Evolutionary conservation across 2,329 filamentous ascomycete species (phyloP).

Genomic region (Xylariomycetidae sp.): DNA sequence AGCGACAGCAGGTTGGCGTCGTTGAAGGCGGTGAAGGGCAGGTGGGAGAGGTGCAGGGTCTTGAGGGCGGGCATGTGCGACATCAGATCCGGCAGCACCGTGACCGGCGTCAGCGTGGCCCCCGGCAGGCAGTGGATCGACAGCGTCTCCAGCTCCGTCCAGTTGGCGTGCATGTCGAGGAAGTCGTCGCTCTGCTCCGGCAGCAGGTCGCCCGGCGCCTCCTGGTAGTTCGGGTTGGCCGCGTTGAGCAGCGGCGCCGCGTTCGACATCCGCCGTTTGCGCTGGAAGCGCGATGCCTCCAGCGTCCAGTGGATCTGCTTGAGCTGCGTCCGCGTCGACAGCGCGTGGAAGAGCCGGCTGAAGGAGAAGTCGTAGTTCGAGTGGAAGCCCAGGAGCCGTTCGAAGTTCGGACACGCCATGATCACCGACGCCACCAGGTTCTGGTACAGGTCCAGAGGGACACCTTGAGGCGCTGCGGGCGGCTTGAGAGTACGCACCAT

Average conservation of each 20-base stretch:
- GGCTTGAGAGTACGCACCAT: conserved; percentile 54
- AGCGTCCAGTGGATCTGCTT: conserved; percentile 56
- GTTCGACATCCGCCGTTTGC: conserved; percentile 27
- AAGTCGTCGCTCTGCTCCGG: conserved; percentile 39
- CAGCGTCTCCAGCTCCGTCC: conserved; percentile 49
- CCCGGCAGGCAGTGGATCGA: conserved; percentile 54
- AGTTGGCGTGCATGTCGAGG: conserved; percentile 46
- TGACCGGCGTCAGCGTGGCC: conserved; percentile 46
- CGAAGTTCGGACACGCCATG: conserved; percentile 60
- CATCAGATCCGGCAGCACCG: conserved; percentile 45
- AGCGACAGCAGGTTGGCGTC: conserved; percentile 49
- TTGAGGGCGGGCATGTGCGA: conserved; percentile 47
- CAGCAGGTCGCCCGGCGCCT: conserved; percentile 32
- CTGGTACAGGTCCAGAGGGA: conserved; percentile 45
- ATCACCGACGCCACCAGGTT: conserved; percentile 54
- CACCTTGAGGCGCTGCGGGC: conserved; percentile 37
- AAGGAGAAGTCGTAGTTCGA: conserved; percentile 50
- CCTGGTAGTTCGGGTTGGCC: conserved; percentile 17
- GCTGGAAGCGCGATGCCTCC: conserved; percentile 32
- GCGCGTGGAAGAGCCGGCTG: conserved; percentile 50
- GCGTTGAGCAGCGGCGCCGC: conserved; percentile 16
- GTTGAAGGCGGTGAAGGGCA: conserved; percentile 51
- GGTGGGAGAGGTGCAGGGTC: conserved; percentile 52
- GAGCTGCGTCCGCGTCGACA: conserved; percentile 50
- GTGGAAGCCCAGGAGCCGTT: conserved; percentile 50